Percentiles rank a stretch among this genome's conserved stretches.
These are phyloP conservation scores for Cercospora sp. DNA, from an alignment of 2,329 filamentous ascomycete genomes.

Conservation along the genomic window DNA sequence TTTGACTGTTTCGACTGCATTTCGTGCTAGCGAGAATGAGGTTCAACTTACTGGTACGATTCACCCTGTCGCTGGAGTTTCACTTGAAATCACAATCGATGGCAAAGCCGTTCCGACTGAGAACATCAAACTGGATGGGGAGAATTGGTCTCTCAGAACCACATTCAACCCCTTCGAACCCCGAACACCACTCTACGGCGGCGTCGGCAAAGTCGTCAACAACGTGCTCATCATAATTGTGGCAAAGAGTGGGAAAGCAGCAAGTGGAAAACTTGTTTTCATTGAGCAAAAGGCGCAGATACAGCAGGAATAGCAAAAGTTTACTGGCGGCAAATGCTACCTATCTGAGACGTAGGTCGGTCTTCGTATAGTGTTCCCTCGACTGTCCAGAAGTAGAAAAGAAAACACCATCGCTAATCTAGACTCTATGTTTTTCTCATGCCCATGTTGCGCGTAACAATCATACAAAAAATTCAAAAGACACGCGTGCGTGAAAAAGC, in stretches of 20 bases:
- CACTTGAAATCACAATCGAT: slow-evolving; percentile 20
- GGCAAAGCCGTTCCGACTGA: slow-evolving; percentile 2
- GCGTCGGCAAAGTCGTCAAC: slow-evolving; percentile 29
- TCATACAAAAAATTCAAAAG: slow-evolving; percentile 21
- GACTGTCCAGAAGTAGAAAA: background rate
- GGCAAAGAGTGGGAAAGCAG: slow-evolving; percentile 7
- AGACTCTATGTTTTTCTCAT: slow-evolving; percentile 25
- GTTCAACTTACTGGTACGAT: slow-evolving; percentile 7
- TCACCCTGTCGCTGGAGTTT: background rate
- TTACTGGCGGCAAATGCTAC: background rate
- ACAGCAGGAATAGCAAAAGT: background rate
- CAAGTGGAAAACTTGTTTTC: slow-evolving; percentile 21
- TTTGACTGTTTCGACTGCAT: slow-evolving; percentile 1
- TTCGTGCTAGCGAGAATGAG: slow-evolving; percentile 3
- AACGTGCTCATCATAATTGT: slow-evolving; percentile 29
- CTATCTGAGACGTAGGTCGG: background rate
- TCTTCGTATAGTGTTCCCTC: background rate
- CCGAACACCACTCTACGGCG: slow-evolving; percentile 31
- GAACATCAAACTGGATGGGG: slow-evolving; percentile 2
- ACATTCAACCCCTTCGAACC: slow-evolving; percentile 27
- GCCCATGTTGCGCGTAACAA: slow-evolving; percentile 23
- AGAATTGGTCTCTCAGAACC: slow-evolving; percentile 21
- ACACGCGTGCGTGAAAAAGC: slow-evolving; percentile 9
- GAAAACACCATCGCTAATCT: slow-evolving; percentile 26
- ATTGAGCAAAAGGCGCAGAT: slow-evolving; percentile 21